These are phyloP conservation scores for Eucalyptus rudis DNA, from an alignment of 345 rosid species.

Conservation along the genomic window DNA sequence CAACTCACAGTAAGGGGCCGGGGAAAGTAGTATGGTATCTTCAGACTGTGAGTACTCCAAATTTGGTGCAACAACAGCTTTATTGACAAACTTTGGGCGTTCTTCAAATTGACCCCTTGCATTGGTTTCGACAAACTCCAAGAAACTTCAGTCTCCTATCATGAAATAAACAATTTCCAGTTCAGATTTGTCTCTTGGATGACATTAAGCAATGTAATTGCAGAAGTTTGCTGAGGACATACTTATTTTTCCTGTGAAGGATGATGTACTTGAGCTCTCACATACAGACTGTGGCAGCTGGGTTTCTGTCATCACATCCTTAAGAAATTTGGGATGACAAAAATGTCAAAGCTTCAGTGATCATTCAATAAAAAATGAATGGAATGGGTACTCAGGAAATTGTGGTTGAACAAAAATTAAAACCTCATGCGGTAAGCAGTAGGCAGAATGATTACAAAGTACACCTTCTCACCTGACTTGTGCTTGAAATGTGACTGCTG, in stretches of 20 bases:
- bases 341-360: neutral
- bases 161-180: neutral
- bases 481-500: constrained; percentile 4
- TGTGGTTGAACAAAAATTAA: neutral
- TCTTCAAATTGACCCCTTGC: neutral
- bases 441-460: neutral
- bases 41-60: neutral
- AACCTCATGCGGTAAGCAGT: neutral
- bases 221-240: neutral
- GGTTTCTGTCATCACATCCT: constrained; percentile 31
- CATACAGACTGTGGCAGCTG: constrained; percentile 7
- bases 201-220: neutral
- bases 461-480: constrained; percentile 19
- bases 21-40: neutral
- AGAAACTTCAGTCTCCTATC: neutral
- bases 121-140: neutral
- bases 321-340: neutral
- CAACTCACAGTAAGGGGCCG: neutral
- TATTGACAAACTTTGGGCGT: neutral
- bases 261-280: constrained; percentile 21
- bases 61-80: neutral
- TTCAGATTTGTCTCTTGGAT: neutral
- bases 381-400: neutral
- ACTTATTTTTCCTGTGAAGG: constrained; percentile 5
- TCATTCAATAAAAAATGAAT: neutral